These are phyloP conservation scores for Tardiomyces digboiensis DNA, from an alignment of 1,139 yeast genomes.

Conservation along the genomic window DNA sequence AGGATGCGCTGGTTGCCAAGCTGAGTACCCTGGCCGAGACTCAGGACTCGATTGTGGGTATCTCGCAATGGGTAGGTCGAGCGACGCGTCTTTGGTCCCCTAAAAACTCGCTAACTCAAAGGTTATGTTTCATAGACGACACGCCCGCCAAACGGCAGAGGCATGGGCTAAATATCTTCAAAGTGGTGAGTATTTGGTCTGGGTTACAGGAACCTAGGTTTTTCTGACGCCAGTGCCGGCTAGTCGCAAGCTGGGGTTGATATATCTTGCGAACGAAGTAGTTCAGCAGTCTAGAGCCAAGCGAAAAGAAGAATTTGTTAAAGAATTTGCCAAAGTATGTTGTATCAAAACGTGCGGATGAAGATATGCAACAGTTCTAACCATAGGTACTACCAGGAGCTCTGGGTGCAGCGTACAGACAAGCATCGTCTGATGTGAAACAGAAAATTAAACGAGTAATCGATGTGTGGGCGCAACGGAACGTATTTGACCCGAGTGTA, in stretches of 20 bases:
- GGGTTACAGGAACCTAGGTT: background rate
- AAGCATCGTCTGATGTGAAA: conserved; percentile 29
- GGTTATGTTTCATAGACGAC: conserved; percentile 59
- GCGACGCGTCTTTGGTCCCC: conserved; percentile 27
- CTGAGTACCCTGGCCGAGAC: conserved; percentile 59
- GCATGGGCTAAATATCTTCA: conserved; percentile 40
- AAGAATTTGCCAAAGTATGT: conserved; percentile 44
- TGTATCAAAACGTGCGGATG: too few relatives aligned
- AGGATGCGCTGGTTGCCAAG: conserved; percentile 41
- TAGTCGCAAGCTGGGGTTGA: conserved; percentile 44
- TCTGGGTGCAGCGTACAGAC: conserved; percentile 23
- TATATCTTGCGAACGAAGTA: conserved; percentile 76
- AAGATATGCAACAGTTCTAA: too few relatives aligned
- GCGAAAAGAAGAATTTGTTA: conserved; percentile 48
- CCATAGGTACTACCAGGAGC: conserved; percentile 32
- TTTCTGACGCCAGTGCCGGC: conserved; percentile 23
- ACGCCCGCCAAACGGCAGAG: conserved; percentile 48
- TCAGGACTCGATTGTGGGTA: conserved; percentile 73
- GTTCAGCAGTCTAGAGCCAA: conserved; percentile 73
- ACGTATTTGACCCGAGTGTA: conserved; percentile 39
- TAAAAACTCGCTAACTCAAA: conserved; percentile 2
- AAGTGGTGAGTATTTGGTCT: conserved; percentile 14
- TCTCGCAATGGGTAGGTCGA: conserved; percentile 67
- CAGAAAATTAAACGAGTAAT: conserved; percentile 57
- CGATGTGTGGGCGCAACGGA: conserved; percentile 67